Base-by-base conservation (phyloP, 768 basidiomycete species). In the Serendipita vermifera region DNA sequence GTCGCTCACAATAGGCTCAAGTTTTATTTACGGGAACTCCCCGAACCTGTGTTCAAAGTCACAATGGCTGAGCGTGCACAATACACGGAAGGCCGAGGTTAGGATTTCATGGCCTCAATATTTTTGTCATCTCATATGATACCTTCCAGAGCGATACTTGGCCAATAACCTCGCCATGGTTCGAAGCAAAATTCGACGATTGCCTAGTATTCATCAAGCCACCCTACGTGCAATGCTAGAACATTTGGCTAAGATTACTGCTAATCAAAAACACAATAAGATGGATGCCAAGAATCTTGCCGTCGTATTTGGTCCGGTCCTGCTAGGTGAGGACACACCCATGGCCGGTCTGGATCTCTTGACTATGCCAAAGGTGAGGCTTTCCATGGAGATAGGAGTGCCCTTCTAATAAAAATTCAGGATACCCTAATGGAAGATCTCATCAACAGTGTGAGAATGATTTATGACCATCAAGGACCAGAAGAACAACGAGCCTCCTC, bases 281-380 rank as follows among this genome's bases (percentile, higher is more conserved):
- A 96, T 96, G 92, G 92, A 91, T 63, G 74, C 83, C 2, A 90
- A 84, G 73, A 96, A 94, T 64, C 72, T 96, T 22, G 87, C 90
- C 2, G 92, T 96, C 43, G 83, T 92, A 3, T 93, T 94, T 70
- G 85, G 85, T 17, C 75, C 81, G 6, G 88, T 90, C 22, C 79
- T 96, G 43, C 92, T 96, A 61, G 91, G 91, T 4, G 89, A 93
- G 67, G 91, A 96, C 59, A 88, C 93, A 59, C 75, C 90, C 57
- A 82, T 86, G 3, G 24, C 35, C 2, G 17, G 36, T 15, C 2
- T 15, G 20, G 26, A 32, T 32, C 54, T 27, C 38, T 53, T 22
- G 15, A 9, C 24, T 14, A 17, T 46, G 35, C 9, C 31, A 36
- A 51, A 22, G 36, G 55, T 57, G 29, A 17, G 27, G 29, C 32